Percentiles rank a stretch among this genome's conserved stretches.
These are phyloP conservation scores for Abrus precatorius DNA, from an alignment of 306 rosid species.

Conservation along the genomic window DNA sequence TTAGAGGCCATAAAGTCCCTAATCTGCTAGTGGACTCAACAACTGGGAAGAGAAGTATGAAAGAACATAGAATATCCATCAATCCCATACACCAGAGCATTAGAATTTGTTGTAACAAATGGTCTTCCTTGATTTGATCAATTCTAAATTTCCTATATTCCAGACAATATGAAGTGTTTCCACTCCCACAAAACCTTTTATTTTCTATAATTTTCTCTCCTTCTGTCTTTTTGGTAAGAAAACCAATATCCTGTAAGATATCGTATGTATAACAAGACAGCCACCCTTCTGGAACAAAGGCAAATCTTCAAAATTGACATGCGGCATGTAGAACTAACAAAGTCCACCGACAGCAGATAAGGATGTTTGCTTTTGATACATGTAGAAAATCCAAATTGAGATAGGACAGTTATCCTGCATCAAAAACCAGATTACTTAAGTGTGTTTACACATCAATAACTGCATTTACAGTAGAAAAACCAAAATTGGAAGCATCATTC, in stretches of 20 bases:
- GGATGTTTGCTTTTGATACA: conserved; percentile 41
- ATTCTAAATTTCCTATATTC: conserved; percentile 21
- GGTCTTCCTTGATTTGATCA: conserved; percentile 23
- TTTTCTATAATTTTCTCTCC: conserved; percentile 19
- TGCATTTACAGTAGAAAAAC: conserved; percentile 29
- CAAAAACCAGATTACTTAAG: conserved; percentile 33
- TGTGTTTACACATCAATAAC: background rate
- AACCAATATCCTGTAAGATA: conserved; percentile 42
- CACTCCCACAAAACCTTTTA: conserved; percentile 35
- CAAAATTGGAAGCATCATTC: conserved; percentile 32
- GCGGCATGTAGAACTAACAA: conserved; percentile 36
- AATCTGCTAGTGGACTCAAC: conserved; percentile 79
- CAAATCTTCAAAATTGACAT: conserved; percentile 35
- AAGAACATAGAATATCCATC: conserved; percentile 61
- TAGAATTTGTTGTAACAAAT: conserved; percentile 30
- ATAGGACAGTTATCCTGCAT: conserved; percentile 51
- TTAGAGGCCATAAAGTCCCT: conserved; percentile 66
- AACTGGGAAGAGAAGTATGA: conserved; percentile 58
- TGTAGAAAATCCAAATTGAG: conserved; percentile 36
- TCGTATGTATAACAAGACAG: conserved; percentile 29
- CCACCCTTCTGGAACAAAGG: conserved; percentile 25
- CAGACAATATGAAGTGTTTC: conserved; percentile 35
- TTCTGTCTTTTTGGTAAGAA: conserved; percentile 36
- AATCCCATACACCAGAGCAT: conserved; percentile 68
- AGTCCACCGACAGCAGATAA: conserved; percentile 46